phyloP scores from a whole-genome alignment of 495 filamentous ascomycete species.

The Acidomyces sp. region DNA sequence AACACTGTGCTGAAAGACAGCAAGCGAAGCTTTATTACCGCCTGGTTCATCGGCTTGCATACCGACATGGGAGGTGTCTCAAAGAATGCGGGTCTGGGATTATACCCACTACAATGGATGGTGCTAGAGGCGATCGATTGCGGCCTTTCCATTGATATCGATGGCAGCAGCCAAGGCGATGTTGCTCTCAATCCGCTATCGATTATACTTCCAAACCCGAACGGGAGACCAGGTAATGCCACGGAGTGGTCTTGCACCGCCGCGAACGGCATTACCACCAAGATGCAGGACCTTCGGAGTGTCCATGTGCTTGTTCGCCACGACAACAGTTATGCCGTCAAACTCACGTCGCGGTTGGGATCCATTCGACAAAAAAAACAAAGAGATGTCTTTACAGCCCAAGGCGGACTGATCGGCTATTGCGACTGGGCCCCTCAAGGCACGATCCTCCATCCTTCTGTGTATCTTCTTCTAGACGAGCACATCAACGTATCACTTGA shows the following conservation, averaged over 20 bases:
- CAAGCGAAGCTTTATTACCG: conserved; percentile 13
- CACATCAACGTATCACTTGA: conserved; percentile 15
- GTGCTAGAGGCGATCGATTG: conserved; percentile 22
- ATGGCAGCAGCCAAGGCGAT: conserved; percentile 3
- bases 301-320: conserved; percentile 5
- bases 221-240: not conserved
- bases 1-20: conserved; percentile 3
- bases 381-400: conserved; percentile 1
- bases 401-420: conserved; percentile 16
- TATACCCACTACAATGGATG: conserved; percentile 32
- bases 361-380: conserved; percentile 6
- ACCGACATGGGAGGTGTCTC: conserved; percentile 14
- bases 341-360: conserved; percentile 1
- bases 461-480: conserved; percentile 26
- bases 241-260: conserved; percentile 4
- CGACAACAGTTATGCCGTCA: conserved; percentile 9
- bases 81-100: conserved; percentile 25
- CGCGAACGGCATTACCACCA: conserved; percentile 20
- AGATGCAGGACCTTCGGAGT: conserved; percentile 23
- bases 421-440: conserved; percentile 23
- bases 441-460: conserved; percentile 28
- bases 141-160: conserved; percentile 16
- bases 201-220: conserved; percentile 11
- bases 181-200: conserved; percentile 14
- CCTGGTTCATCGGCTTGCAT: conserved; percentile 16